Percentiles rank a stretch among this genome's conserved stretches.
Conservation (phyloP, 2,329 filamentous ascomycete species). For the Fusarium illudens region DNA sequence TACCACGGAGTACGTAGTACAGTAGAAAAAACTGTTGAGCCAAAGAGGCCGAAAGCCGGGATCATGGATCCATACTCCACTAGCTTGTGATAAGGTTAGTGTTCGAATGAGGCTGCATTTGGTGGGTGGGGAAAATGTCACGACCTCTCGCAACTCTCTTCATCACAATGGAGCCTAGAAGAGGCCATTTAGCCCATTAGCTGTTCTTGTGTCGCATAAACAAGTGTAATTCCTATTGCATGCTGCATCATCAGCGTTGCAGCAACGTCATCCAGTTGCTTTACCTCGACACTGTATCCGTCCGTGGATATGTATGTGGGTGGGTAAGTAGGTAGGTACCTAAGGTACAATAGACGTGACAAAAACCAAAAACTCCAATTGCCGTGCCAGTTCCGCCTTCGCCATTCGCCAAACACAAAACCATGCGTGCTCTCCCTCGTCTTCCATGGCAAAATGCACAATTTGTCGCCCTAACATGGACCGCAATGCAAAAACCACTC, state of each 20-base stretch:
- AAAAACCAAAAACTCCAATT: neutral
- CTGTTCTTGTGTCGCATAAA: neutral
- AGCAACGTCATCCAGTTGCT: neutral
- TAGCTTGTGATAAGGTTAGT: constrained; percentile 26
- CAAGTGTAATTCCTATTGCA: neutral
- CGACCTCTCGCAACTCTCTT: constrained; percentile 12
- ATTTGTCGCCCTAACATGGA: constrained; percentile 27
- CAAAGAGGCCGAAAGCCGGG: constrained; percentile 9
- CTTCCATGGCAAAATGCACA: constrained; percentile 33
- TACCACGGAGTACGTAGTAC: too few relatives aligned
- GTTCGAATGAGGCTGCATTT: constrained; percentile 30
- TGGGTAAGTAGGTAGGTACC: too few relatives aligned
- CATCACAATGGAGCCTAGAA: constrained; percentile 1
- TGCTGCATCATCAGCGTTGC: neutral
- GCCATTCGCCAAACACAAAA: constrained; percentile 37
- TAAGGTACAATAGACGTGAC: neutral
- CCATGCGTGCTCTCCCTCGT: constrained; percentile 11
- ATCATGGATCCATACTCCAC: neutral
- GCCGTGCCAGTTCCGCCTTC: constrained; percentile 17
- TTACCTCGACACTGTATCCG: constrained; percentile 16
- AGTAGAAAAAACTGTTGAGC: constrained; percentile 35
- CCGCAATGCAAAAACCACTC: constrained; percentile 24
- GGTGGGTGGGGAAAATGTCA: constrained; percentile 23
- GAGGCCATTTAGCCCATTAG: neutral
- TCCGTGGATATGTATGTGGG: neutral